Conservation (phyloP, 257 asterid genomes). For the Apocynum venetum region DNA sequence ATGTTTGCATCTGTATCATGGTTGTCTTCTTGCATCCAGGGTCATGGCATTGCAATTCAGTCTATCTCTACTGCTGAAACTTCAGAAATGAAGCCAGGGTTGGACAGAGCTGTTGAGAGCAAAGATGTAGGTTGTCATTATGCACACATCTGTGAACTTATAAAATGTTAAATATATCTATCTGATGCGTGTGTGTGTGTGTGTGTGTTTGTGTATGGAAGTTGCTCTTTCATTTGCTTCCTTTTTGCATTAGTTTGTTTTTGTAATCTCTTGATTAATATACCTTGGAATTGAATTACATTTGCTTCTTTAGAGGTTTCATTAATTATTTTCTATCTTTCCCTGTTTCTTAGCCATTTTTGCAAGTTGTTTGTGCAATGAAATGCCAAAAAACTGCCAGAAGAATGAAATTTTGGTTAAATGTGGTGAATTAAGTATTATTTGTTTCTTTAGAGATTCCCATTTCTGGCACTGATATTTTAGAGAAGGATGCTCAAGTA, state of each 20-base stretch:
- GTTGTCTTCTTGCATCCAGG: constrained; percentile 39
- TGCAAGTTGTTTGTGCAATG: not conserved
- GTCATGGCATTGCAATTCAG: constrained; percentile 36
- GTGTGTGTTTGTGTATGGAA: too few species aligned
- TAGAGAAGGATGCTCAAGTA: not conserved
- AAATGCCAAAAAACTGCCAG: not conserved
- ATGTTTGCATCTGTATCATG: constrained; percentile 19
- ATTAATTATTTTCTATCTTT: not conserved
- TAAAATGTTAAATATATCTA: not conserved
- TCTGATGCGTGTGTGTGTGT: not conserved
- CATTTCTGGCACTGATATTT: not conserved
- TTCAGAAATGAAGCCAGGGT: constrained; percentile 32
- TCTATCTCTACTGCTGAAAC: constrained; percentile 42
- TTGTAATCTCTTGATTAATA: not conserved
- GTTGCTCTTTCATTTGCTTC: not conserved
- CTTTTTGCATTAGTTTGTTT: not conserved
- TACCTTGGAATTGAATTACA: not conserved
- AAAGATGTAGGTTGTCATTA: constrained; percentile 46
- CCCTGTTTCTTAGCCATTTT: not conserved
- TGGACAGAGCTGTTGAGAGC: constrained; percentile 35
- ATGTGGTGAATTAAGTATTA: not conserved
- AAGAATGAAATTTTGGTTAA: not conserved
- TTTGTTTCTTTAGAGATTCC: not conserved
- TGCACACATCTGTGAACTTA: constrained; percentile 7
- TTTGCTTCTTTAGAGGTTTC: constrained; percentile 4